Base-by-base conservation (phyloP, 768 basidiomycete species). In the Mycena pura region DNA sequence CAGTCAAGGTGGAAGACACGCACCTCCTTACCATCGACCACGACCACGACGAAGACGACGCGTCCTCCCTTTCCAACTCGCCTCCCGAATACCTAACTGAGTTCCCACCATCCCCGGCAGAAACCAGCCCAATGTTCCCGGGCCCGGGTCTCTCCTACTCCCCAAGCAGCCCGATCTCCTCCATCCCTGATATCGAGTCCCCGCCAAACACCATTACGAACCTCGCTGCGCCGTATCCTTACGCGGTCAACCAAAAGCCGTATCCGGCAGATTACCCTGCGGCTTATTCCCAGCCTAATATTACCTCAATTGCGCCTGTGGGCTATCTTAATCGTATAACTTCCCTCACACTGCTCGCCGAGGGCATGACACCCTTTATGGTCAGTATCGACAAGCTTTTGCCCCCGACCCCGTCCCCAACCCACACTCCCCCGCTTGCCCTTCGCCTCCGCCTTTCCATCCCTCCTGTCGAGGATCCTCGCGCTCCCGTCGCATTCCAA, bases 281-380 rank as follows among this genome's bases (percentile, higher is more conserved):
- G 6, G 21, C 58, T 14, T 50, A 28, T 19, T 17, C 45, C 40
- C 47, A 67, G 57, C 60, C 76, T n/a, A n/a, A n/a, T n/a, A n/a
- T n/a, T n/a, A n/a, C n/a, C 36, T 56, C 75, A 71, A 70, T 66
- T 72, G 75, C 67, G 2, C 62, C 62, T 3, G 45, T 50, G 17
- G 47, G 40, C 41, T 65, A 53, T 61, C 72, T 71, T 25, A 80
- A 76, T 38, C 65, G 74, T 40, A 58, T 81, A 43, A 73, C 74
- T 14, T 76, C 75, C 44, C 71, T 91, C 56, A 81, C 79, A 38
- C 77, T 92, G 17, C 81, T 81, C 69, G 86, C 90, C 22, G 87
- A 89, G 65, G 88, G 89, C 59, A 89, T 91, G 86, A 74, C 80
- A n/a, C 80, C 86, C 17, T 80, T 86, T 54, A 75, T 79, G 28